Evolutionary conservation across 2,329 filamentous ascomycete genomes (phyloP).

Genomic region (Pestalotiopsis fici): DNA sequence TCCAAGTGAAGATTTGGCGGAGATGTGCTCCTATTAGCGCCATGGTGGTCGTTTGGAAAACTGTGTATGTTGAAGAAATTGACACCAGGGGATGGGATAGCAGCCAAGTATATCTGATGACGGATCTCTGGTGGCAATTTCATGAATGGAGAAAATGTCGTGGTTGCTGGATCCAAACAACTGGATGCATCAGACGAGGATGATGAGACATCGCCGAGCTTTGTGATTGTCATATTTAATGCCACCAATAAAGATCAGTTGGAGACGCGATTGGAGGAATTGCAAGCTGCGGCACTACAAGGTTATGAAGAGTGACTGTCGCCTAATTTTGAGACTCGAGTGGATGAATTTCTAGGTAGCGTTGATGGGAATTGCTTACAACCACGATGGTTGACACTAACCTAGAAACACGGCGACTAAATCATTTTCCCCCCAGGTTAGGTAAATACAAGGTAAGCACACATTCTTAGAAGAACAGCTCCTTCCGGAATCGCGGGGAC

Average conservation of each 20-base stretch:
- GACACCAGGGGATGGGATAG: conserved; percentile 25
- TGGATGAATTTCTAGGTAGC: too few relatives aligned
- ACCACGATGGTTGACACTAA: too few relatives aligned
- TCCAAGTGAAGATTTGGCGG: conserved; percentile 29
- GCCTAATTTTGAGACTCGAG: too few relatives aligned
- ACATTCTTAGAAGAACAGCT: too few relatives aligned
- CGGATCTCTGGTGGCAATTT: conserved; percentile 29
- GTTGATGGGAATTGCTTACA: too few relatives aligned
- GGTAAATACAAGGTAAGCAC: too few relatives aligned
- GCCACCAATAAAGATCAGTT: background rate
- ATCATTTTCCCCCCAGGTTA: too few relatives aligned
- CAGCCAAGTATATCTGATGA: conserved; percentile 25
- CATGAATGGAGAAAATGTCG: conserved; percentile 22
- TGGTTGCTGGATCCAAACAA: too few relatives aligned
- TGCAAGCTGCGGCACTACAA: too few relatives aligned
- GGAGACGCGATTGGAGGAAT: background rate
- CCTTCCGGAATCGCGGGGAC: too few relatives aligned
- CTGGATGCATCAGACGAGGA: conserved; percentile 10
- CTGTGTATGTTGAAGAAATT: conserved; percentile 36
- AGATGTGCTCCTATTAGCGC: conserved; percentile 27
- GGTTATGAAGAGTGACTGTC: too few relatives aligned
- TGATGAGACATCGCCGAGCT: background rate
- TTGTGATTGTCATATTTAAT: background rate
- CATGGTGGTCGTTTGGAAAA: conserved; percentile 30
- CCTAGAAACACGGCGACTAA: too few relatives aligned